Conservation (phyloP, 805 yeast species). For the Candida chilensis region DNA sequence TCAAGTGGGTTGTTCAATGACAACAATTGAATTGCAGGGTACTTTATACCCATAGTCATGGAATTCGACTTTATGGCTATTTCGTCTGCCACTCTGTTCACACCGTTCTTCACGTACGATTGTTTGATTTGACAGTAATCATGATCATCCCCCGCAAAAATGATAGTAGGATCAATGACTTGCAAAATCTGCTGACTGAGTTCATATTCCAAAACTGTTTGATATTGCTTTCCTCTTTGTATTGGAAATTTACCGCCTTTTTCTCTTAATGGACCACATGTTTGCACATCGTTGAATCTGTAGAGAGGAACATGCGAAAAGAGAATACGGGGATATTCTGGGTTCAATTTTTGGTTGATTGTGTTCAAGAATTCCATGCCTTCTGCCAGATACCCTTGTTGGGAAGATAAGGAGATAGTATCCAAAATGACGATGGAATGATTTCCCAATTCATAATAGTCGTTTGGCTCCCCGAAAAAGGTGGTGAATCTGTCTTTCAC, state of each 20-base stretch:
- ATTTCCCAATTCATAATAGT: slow-evolving; percentile 47
- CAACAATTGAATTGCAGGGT: slow-evolving; percentile 82
- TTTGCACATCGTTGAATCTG: slow-evolving; percentile 50
- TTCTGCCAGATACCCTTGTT: slow-evolving; percentile 26
- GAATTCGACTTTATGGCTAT: slow-evolving; percentile 83
- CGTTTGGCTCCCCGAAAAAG: slow-evolving; percentile 66
- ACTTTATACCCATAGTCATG: slow-evolving; percentile 84
- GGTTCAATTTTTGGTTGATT: slow-evolving; percentile 12
- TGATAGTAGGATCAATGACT: slow-evolving; percentile 52
- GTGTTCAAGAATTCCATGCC: slow-evolving; percentile 44
- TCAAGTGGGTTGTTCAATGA: slow-evolving; percentile 46
- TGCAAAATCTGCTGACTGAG: slow-evolving; percentile 50
- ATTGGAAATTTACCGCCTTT: slow-evolving; percentile 56
- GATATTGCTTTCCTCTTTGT: slow-evolving; percentile 74
- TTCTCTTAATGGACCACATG: slow-evolving; percentile 78
- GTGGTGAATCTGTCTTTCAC: slow-evolving; percentile 57
- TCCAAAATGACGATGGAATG: slow-evolving; percentile 73
- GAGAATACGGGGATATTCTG: slow-evolving; percentile 50
- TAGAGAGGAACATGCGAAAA: slow-evolving; percentile 85
- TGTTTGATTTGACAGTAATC: slow-evolving; percentile 84
- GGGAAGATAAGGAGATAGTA: slow-evolving; percentile 71
- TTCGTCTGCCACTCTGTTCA: slow-evolving; percentile 42
- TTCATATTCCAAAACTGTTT: slow-evolving; percentile 69
- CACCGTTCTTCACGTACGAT: slow-evolving; percentile 11
- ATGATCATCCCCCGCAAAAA: slow-evolving; percentile 94